A percentile compares a stretch with the other conserved stretches of the same genome.
Evolutionary conservation across 139 green algal species (phyloP).

Genomic region (Chlamydomonas eustigma): DNA sequence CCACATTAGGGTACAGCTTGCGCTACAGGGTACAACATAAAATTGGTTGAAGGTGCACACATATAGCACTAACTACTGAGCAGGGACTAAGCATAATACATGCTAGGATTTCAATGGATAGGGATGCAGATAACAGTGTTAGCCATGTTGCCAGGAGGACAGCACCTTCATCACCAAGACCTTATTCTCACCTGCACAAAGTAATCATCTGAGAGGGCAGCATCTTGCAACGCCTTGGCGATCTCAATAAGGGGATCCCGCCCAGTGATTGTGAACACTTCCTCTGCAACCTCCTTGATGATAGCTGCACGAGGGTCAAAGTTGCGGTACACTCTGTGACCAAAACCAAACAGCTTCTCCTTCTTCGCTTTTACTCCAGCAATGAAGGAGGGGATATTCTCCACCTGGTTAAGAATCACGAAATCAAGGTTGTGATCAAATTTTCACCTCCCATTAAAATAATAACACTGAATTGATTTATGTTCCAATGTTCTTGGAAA

Average conservation of each 20-base stretch:
- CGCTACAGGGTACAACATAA: conserved; percentile 33
- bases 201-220: conserved; percentile 61
- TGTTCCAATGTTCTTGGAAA: too few species aligned
- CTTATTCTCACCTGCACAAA: conserved; percentile 51
- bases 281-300: conserved; percentile 76
- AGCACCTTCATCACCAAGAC: too few species aligned
- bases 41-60: too few species aligned
- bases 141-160: too few species aligned
- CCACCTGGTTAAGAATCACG: conserved; percentile 26
- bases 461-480: too few species aligned
- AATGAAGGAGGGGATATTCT: conserved; percentile 77
- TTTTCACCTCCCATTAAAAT: too few species aligned
- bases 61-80: too few species aligned
- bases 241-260: conserved; percentile 95
- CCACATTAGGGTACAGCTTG: conserved; percentile 99
- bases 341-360: conserved; percentile 94
- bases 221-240: conserved; percentile 81
- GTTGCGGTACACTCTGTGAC: conserved; percentile 99
- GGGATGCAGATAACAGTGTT: too few species aligned
- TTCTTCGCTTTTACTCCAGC: conserved; percentile 63
- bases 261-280: conserved; percentile 89
- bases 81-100: too few species aligned
- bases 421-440: too few species aligned
- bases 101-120: too few species aligned
- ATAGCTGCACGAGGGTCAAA: conserved; percentile 95